A percentile compares a stretch with the other conserved stretches of the same genome.
Evolutionary conservation across 352 stramenopile genomes (phyloP).

Genomic region (Pythium coloratum): DNA sequence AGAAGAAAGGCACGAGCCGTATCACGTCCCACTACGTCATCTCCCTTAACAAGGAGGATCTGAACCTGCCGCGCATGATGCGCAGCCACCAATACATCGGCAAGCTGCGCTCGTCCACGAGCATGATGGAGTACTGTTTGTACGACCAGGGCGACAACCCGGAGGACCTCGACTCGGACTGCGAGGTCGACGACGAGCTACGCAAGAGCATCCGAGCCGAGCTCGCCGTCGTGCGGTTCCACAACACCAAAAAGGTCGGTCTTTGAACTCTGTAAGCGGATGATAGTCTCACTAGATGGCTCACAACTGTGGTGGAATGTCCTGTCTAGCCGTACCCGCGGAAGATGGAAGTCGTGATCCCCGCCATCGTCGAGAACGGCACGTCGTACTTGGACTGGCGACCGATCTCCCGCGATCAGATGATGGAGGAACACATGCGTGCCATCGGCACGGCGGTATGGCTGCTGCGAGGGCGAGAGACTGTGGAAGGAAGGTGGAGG

Average conservation of each 20-base stretch:
- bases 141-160: conserved; percentile 87
- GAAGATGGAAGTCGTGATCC: conserved; percentile 87
- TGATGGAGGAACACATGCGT: conserved; percentile 76
- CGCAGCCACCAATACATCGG: conserved; percentile 86
- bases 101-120: conserved; percentile 80
- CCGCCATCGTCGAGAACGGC: conserved; percentile 62
- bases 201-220: conserved; percentile 75
- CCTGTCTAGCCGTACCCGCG: conserved; percentile 48
- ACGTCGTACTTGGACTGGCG: conserved; percentile 69
- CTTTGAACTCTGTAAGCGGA: background rate
- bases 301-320: background rate
- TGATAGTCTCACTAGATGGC: background rate
- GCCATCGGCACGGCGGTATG: conserved; percentile 60
- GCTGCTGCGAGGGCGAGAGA: background rate
- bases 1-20: conserved; percentile 71
- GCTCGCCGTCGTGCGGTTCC: conserved; percentile 69
- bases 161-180: conserved; percentile 81
- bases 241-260: conserved; percentile 69
- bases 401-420: conserved; percentile 68
- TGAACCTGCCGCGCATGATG: conserved; percentile 77
- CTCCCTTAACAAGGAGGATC: conserved; percentile 84
- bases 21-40: conserved; percentile 89
- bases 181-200: conserved; percentile 75
- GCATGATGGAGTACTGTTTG: conserved; percentile 82
- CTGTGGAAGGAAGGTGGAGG: background rate